Evolutionary conservation across 768 basidiomycete species (phyloP), one percentile per base, ranked within the genome.

Genomic region (Leccinum subgranulosum): DNA sequence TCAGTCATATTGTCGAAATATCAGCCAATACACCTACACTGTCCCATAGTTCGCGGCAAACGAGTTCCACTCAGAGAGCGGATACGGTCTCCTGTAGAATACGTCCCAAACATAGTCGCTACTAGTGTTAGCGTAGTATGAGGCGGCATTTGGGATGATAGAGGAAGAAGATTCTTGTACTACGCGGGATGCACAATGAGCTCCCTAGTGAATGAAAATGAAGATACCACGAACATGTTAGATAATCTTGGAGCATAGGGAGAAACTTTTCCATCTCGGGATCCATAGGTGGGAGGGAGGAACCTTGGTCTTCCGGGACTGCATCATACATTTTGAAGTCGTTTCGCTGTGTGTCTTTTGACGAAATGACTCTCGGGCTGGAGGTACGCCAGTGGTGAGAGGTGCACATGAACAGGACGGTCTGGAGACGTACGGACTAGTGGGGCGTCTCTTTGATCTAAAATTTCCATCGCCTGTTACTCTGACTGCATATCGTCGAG

Each of bases 31-130:
- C 25, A 73, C 82, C 51, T 69, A 92, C 89, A 88, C 66, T 0
- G 83, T 90, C 19, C 80, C 90, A 54, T 88, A 73, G 48, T 80
- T 80, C 6, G 82, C 81, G 1, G 76, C 77, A 7, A 75, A 77
- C 19, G 81, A 77, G 54, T 82, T 82, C 80, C 85, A 84, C 70
- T 87, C 84, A 17, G 77, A 77, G 41, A 83, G 69, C 11, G 83
- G 79, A 19, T 79, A 78, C 0, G 86, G 85, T 23, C 84, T 78
- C 60, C 87, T 87, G 63, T 90, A 91, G 66, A 91, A 92, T 21
- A 92, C 82, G 64, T 92, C 90, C 84, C 86, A 92, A 23, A 92
- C 90, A 61, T 89, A 92, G 63, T 91, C 90, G 27, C 79, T 79
- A 4, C 68, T n/a, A 56, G 63, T 21, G 14, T 39, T 1, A 6